Conservation (phyloP, 1,139 yeast genomes). For the Suzukiozyma palmioleophila region DNA sequence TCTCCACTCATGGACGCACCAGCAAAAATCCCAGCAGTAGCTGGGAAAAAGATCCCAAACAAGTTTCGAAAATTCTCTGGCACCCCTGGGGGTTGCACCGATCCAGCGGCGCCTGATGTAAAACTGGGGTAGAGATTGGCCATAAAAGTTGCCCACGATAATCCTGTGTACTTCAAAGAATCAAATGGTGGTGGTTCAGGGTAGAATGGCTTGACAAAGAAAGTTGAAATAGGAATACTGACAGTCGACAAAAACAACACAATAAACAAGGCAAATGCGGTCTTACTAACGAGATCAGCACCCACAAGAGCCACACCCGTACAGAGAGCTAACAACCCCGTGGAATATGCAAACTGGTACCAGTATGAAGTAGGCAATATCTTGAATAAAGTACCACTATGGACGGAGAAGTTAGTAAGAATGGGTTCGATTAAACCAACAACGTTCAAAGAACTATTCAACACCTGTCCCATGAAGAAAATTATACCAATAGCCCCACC, state of each 20-base stretch:
- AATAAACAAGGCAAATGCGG: constrained; percentile 73
- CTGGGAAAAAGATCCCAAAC: constrained; percentile 95
- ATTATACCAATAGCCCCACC: constrained; percentile 82
- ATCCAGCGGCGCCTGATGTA: constrained; percentile 90
- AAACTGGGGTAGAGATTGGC: constrained; percentile 73
- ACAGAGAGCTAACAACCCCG: constrained; percentile 64
- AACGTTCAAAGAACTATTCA: constrained; percentile 72
- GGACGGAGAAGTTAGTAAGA: constrained; percentile 57
- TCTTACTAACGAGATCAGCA: constrained; percentile 74
- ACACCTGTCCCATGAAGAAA: constrained; percentile 71
- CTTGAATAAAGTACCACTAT: constrained; percentile 52
- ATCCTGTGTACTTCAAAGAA: constrained; percentile 61
- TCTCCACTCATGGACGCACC: constrained; percentile 99
- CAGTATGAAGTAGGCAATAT: constrained; percentile 51
- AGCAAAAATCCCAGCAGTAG: constrained; percentile 96
- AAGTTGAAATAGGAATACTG: constrained; percentile 75
- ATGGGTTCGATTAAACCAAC: constrained; percentile 78
- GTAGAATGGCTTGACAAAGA: constrained; percentile 53
- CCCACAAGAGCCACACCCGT: constrained; percentile 80
- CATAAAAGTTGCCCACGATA: constrained; percentile 58
- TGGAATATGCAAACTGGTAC: constrained; percentile 60
- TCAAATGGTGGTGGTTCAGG: constrained; percentile 46
- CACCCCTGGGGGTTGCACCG: constrained; percentile 50
- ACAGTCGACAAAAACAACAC: constrained; percentile 68
- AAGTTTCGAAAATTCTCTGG: constrained; percentile 75